Evolutionary conservation across 176 grass and related monocot species (phyloP), one percentile per base, ranked within the genome.

Genomic region (Lolium perenne): DNA sequence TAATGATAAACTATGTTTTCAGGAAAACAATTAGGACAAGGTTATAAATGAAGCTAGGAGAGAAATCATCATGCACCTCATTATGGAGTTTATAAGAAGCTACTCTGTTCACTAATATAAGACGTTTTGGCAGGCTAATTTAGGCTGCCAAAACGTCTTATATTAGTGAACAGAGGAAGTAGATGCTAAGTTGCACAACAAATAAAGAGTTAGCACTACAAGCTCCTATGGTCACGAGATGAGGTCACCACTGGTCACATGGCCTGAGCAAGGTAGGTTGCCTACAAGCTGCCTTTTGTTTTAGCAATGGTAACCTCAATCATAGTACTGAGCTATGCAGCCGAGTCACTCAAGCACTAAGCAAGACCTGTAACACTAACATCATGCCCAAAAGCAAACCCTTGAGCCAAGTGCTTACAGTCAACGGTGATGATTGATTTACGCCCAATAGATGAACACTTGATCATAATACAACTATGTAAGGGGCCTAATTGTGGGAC

Each of bases 21-120:
- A 77, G 55, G 66, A 73, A 58, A 77, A 49, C 10, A 66, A 80
- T 13, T 43, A 60, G 38, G 23, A 49, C 53, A 89, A 58, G 47
- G 15, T 15, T 9, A 41, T 70, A 49, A 59, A 21, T 15, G 35
- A 58, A 61, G 32, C 8, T 45, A 49, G 29, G 41, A 8, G 2
- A 74, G 63, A 18, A 70, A 72, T 47, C 41, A 14, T 23, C 8
- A 53, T 50, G 22, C 10, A 15, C 53, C 80, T 15, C 29, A 66
- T 25, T 81, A 87, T n/a, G n/a, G 57, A 55, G 41, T 74, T 75
- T 38, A 60, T 48, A 58, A 17, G 29, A 64, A 64, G 26, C 26
- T 66, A 35, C 32, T 35, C 32, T 3, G 32, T 35, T 35, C 2
- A 35, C 32, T 35, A 35, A 35, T 35, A 35, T 35, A 35, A 35